Conservation (phyloP, 345 rosid species). For the Aegle marmelos region DNA sequence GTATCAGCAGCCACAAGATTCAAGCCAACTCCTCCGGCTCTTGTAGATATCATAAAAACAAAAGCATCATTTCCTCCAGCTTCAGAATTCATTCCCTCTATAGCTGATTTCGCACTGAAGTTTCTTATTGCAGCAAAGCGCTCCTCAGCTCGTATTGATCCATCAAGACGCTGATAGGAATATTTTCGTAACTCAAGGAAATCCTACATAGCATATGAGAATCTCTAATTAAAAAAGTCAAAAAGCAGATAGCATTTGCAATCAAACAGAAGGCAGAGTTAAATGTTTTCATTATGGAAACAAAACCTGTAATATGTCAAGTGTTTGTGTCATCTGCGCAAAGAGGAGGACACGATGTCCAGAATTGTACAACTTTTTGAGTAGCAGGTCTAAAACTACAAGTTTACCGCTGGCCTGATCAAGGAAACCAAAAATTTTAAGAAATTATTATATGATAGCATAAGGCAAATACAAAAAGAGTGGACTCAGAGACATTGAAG, state of each 20-base stretch:
- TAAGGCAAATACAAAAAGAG: neutral
- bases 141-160: conserved; percentile 91
- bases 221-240: neutral
- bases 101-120: conserved; percentile 45
- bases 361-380: conserved; percentile 51
- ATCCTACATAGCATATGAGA: conserved; percentile 44
- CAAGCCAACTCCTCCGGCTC: conserved; percentile 97
- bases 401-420: conserved; percentile 86
- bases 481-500: neutral
- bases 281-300: neutral
- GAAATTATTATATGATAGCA: neutral
- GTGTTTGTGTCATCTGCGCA: conserved; percentile 91
- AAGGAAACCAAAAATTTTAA: conserved; percentile 1
- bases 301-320: conserved; percentile 82
- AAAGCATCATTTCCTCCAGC: conserved; percentile 50
- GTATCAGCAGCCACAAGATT: conserved; percentile 95
- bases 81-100: conserved; percentile 13
- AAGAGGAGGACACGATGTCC: conserved; percentile 88
- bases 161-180: conserved; percentile 95
- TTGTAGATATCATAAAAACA: conserved; percentile 85
- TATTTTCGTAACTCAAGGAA: conserved; percentile 76
- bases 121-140: conserved; percentile 88
- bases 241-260: neutral
- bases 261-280: conserved; percentile 5
- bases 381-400: conserved; percentile 67